A percentile compares a stretch with the other conserved stretches of the same genome.
Conservation (phyloP, 768 basidiomycete species). For the Collybiopsis luxurians region DNA sequence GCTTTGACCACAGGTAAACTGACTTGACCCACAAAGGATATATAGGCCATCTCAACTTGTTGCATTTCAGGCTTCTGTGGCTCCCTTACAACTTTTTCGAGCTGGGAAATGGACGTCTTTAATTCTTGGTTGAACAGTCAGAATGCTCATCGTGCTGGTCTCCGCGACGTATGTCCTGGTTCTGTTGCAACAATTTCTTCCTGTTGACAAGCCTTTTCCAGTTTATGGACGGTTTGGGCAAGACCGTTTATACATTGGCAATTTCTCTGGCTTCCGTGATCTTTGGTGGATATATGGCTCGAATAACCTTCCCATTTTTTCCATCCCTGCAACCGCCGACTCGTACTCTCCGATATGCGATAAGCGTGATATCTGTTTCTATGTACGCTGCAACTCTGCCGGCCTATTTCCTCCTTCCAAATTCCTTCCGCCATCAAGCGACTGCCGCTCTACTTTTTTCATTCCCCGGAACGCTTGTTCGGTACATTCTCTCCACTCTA, state of each 20-base stretch:
- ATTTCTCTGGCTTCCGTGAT: conserved; percentile 74
- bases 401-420: conserved; percentile 73
- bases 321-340: conserved; percentile 40
- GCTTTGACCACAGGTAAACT: conserved; percentile 78
- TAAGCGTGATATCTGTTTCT: conserved; percentile 56
- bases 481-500: conserved; percentile 71
- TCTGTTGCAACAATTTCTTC: background rate
- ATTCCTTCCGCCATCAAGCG: conserved; percentile 68
- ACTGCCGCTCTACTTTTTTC: conserved; percentile 88
- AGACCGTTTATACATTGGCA: conserved; percentile 75
- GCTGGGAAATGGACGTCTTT: conserved; percentile 91
- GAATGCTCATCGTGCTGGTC: conserved; percentile 52
- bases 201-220: conserved; percentile 27
- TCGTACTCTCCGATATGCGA: conserved; percentile 42
- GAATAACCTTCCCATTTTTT: conserved; percentile 35
- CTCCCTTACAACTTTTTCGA: conserved; percentile 93
- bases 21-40: background rate
- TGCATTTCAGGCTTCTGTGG: conserved; percentile 78
- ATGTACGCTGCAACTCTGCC: conserved; percentile 75
- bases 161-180: conserved; percentile 61
- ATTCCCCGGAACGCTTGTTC: conserved; percentile 83
- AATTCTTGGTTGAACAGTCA: conserved; percentile 76
- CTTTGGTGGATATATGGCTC: conserved; percentile 68
- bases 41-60: background rate
- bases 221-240: conserved; percentile 86